Base-by-base conservation (phyloP, 371 early-diverging fungal species). In the Mucor lusitanicus region DNA sequence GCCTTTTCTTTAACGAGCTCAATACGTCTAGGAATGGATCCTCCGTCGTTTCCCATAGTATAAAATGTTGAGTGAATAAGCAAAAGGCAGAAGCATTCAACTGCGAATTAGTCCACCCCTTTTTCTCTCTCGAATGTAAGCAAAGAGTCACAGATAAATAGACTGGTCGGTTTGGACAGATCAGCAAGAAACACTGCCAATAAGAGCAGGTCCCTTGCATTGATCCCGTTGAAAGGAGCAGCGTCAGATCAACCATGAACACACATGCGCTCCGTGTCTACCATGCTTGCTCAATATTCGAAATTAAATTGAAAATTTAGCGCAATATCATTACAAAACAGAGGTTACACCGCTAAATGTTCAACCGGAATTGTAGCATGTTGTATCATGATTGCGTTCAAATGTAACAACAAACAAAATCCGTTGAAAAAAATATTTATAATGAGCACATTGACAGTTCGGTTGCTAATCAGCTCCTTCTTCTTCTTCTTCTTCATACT, bases 11-110 rank as follows among this genome's bases (percentile, higher is more conserved):
- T 95, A 63, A 98, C 97, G 60, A 98, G 88, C 70, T 97, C 99
- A 75, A 88, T 89, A 48, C 99, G 87, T 75, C 90, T 89, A 58
- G 97, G 99, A 72, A 98, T 98, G 54, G 92, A 91, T 69, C 99
- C 98, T 56, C 98, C 99, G 85, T 97, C 99, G 79, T 94, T 92
- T 74, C 96, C 96, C 95, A 95, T 95, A 25, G 5, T 50, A 8
- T 11, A 25, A 25, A 23, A 48, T 19, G 50, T 23, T 25, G 11
- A 50, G 23, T 50, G 50, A 50, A 50, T 25, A 50, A 50, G 0
- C 1, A 40, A 40, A 40, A 6, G 5, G 3, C 2, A 23, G 8
- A 32, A 46, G 21, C 21, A 27, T 33, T 32, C 33, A 50, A 50
- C 42, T 48, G 50, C 50, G 28, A 55, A 44, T 40, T 15, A 23